Evolutionary conservation across 148 eudicot genomes (phyloP), one percentile per base, ranked within the genome.

Genomic region (Limonium bicolor): DNA sequence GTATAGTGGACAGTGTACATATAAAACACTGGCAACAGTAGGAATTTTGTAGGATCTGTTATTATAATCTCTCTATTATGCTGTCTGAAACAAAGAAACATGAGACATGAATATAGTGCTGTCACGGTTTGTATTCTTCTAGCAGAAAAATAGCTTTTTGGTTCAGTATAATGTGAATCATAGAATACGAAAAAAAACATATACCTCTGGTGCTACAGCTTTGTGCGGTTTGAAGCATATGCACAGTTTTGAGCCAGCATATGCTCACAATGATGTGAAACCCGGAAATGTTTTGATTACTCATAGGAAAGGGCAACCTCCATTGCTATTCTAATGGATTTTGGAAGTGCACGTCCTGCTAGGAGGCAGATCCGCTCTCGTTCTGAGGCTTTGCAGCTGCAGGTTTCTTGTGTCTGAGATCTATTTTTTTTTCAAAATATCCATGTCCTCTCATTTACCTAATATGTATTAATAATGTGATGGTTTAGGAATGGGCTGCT

Each of bases 131-230:
- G n/a, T n/a, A n/a, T n/a, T n/a, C n/a, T n/a, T n/a, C n/a, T n/a
- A n/a, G n/a, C n/a, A n/a, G n/a, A n/a, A n/a, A n/a, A n/a, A n/a
- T n/a, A n/a, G n/a, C n/a, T n/a, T n/a, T n/a, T n/a, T n/a, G n/a
- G n/a, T n/a, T n/a, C n/a, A n/a, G n/a, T n/a, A n/a, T n/a, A 94
- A 90, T 74, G 84, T 90, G 37, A 90, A 90, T 51, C 94, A 94
- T 20, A 93, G 87, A 33, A 90, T n/a, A n/a, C n/a, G n/a, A n/a
- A n/a, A n/a, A n/a, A 11, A 35, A 12, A 13, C n/a, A 1, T 29
- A 36, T 15, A 36, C 21, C 14, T 50, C 18, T 48, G 36, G 17
- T 50, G 36, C 7, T 51, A 54, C 76, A 90, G 97, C 97, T 90
- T 56, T 90, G 97, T 70, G 87, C 79, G 97, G 95, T 55, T 65